Base-by-base conservation (phyloP, 805 yeast genomes). In the Teunomyces gatunensis region DNA sequence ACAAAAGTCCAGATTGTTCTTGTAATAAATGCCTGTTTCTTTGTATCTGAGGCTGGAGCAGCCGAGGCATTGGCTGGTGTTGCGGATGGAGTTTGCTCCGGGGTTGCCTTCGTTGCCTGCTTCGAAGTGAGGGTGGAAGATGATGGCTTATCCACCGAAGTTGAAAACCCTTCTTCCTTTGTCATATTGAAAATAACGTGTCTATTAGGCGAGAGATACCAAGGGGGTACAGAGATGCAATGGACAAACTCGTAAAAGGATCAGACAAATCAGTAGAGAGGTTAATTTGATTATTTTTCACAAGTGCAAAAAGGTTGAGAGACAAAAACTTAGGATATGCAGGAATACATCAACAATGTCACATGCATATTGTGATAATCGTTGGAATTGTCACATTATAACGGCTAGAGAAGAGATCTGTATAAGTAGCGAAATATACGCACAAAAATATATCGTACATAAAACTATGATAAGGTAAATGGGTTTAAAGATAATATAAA, bases 1-100 rank as follows among this genome's bases (percentile, higher is more conserved):
- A 94, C 89, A 57, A 94, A 67, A 0, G 97, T 87, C 98, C 98
- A 94, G 42, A 87, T 74, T 3, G 98, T 85, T 56, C 99, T 81
- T 21, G 90, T 88, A 41, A 90, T 64, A 60, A 94, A 90, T 37
- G 91, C 86, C 68, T 84, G 91, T 55, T 84, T 85, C 70, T 88
- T 88, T 69, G 79, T 80, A 54, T 82, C 87, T 35, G 59, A 64
- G 52, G 80, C 85, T 52, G 69, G 71, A 33, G 47, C 21, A 23
- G 34, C 20, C 3, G 43, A 28, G 7, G 25, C 21, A 9, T 25
- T 9, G 11, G n/a, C 13, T 17, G 13, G 40, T 6, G 20, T 37
- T 25, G 28, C 18, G 15, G 29, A 18, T 25, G 7, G 23, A 6
- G 39, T 10, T n/a, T 23, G 28, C 25, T 32, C 39, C 25, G 23